Conservation (phyloP, 495 filamentous ascomycete species). For the Neurospora hispaniola region DNA sequence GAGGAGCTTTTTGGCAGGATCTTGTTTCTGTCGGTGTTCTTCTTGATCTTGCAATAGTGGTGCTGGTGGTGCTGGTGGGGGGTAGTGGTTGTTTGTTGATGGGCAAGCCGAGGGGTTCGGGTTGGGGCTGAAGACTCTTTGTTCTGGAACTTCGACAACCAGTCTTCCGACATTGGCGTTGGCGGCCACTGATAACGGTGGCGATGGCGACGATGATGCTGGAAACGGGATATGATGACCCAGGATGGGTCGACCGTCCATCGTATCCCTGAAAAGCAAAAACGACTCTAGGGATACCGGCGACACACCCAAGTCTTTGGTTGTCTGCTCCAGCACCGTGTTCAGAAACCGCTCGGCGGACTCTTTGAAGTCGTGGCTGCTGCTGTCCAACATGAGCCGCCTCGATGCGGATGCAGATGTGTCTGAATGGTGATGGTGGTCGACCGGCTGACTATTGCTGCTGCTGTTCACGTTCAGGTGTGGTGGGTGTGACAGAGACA, state of each 20-base stretch:
- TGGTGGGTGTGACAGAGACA: background rate
- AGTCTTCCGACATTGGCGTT: background rate
- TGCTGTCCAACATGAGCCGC: background rate
- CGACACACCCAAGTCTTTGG: constrained; percentile 1
- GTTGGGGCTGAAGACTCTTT: no score
- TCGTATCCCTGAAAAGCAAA: background rate
- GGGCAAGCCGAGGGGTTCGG: background rate
- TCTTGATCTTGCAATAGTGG: background rate
- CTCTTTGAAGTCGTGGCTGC: constrained; percentile 1
- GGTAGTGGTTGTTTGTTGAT: background rate
- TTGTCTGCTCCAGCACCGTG: constrained; percentile 5
- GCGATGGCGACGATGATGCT: background rate
- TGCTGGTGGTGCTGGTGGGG: background rate
- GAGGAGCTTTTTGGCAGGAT: background rate
- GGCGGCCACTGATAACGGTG: background rate
- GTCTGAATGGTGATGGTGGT: background rate
- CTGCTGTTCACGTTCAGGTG: background rate
- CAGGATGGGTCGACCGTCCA: background rate
- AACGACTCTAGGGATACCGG: background rate
- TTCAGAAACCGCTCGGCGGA: constrained; percentile 7
- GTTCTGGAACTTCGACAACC: background rate
- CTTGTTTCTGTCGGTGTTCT: background rate
- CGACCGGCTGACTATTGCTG: background rate
- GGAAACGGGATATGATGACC: background rate
- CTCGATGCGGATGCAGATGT: background rate